Base-by-base conservation (phyloP, 768 basidiomycete species). In the Leucosporidium yakuticum region DNA sequence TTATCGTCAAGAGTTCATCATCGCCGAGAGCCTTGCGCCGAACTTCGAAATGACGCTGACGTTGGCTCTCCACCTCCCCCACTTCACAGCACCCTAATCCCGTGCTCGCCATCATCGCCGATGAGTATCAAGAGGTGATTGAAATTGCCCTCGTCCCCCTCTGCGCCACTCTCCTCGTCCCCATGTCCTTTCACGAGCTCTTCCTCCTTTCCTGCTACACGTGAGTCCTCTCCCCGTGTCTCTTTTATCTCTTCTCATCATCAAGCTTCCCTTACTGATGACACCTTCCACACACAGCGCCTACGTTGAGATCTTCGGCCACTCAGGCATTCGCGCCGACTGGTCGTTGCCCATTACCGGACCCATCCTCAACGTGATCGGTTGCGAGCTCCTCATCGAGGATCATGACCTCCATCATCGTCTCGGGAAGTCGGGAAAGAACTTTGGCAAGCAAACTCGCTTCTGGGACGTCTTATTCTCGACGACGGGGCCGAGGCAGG, bases 391-490 rank as follows among this genome's bases (percentile, higher is more conserved):
- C 32, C 51, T 62, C 50, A 58, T 69, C 31, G 69, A 69, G 44
- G 69, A 69, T 48, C 69, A 69, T 27, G 59, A 60, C 19, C 59
- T 60, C 5, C 68, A 69, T n/a, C 68, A 69, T n/a, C 60, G 68
- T 9, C 54, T 53, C 39, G 69, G 69, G 11, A 65, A 64, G 29
- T 25, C 23, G 5, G 69, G 69, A 1, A 29, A 21, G 14, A 69
- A 69, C 53, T 62, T 51, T 47, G 60, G 60, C 54, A 69, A 69
- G 51, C 69, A 69, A 39, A 53, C 56, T 8, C 36, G 69, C 0
- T 25, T 69, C 8, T 69, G 51, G 50, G 69, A 65, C 36, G 20
- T 61, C 6, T 1, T 60, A 2, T 69, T 65, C 7, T 56, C 57
- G 4, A 65, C 64, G 1, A 60, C 59, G 25, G 29, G 39, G 27